Evolutionary conservation across 1,139 yeast species (phyloP), one percentile per base, ranked within the genome.

Genomic region (Komagataea norvegica): DNA sequence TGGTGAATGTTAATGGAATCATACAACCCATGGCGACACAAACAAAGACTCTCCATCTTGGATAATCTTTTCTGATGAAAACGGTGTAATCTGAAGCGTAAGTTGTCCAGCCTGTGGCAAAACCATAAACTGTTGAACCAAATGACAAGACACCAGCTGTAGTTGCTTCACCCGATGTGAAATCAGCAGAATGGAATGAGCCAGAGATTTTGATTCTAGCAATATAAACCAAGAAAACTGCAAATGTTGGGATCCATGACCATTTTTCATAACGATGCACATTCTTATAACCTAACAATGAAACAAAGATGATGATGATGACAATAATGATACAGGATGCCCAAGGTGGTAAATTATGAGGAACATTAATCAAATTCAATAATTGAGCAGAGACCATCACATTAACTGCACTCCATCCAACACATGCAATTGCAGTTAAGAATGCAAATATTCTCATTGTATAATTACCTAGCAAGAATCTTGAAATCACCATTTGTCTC

Each of bases 351-450:
- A 85, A 69, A 25, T 59, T 57, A 35, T 70, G 69, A 32, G 66
- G 65, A 17, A 67, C 46, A 62, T 85, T 85, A 47, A 87, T 79
- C 58, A 84, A 77, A 62, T 82, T 79, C 48, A 88, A 70, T 55
- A 88, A 68, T 58, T 86, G 93, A 18, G 95, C 95, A 25, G 93
- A 79, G 17, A 87, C 83, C 77, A 88, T 85, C 47, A 87, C 84
- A 63, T 88, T 88, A 33, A 87, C 93, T n/a, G 95, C 86, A 61
- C 93, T 88, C 96, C 96, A 88, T 47, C 96, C 96, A 46, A 88
- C 74, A 72, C 95, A 85, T n/a, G 95, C 91, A 53, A 88, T 63
- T 53, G 79, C 74, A 58, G 88, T 87, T 54, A 88, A 69, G 29
- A 81, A 59, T 17, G 94, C 83, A 56, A 88, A 84, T 41, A 88